Percentiles rank a stretch among this genome's conserved stretches.
Evolutionary conservation across 257 asterid species (phyloP).

Genomic region (Eustoma russellianum): DNA sequence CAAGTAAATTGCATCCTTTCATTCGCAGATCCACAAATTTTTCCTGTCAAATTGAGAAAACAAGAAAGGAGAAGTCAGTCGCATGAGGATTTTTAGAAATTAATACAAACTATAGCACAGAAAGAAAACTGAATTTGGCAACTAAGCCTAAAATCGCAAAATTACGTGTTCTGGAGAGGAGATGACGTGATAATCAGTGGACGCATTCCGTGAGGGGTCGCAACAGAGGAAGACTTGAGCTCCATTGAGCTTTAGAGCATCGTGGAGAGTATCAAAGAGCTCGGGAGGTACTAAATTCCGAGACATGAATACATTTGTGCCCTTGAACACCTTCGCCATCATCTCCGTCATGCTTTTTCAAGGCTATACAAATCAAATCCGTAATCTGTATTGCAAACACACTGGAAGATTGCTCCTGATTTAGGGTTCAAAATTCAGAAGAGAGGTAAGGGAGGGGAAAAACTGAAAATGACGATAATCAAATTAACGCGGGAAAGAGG

Average conservation of each 20-base stretch:
- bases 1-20: constrained; percentile 80
- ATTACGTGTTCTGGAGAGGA: constrained; percentile 67
- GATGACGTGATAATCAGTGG: constrained; percentile 78
- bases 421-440: too few relatives aligned
- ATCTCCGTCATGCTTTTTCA: constrained; percentile 10
- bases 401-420: too few relatives aligned
- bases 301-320: constrained; percentile 69
- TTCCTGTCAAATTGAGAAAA: constrained; percentile 43
- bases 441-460: too few relatives aligned
- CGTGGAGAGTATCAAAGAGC: constrained; percentile 83
- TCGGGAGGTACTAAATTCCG: constrained; percentile 89
- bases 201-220: constrained; percentile 73
- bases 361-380: too few relatives aligned
- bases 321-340: constrained; percentile 65
- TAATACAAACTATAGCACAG: too few relatives aligned
- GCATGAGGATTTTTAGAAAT: too few relatives aligned
- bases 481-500: too few relatives aligned
- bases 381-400: too few relatives aligned
- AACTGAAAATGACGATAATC: too few relatives aligned
- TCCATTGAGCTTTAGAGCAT: constrained; percentile 84
- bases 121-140: constrained; percentile 1
- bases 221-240: constrained; percentile 80
- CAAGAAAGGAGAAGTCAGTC: not conserved
- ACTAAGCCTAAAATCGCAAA: not conserved
- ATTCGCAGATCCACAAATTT: constrained; percentile 73